Evolutionary conservation across 139 green algal species (phyloP), one percentile per base, ranked within the genome.

Genomic region (Chlorella sp.): DNA sequence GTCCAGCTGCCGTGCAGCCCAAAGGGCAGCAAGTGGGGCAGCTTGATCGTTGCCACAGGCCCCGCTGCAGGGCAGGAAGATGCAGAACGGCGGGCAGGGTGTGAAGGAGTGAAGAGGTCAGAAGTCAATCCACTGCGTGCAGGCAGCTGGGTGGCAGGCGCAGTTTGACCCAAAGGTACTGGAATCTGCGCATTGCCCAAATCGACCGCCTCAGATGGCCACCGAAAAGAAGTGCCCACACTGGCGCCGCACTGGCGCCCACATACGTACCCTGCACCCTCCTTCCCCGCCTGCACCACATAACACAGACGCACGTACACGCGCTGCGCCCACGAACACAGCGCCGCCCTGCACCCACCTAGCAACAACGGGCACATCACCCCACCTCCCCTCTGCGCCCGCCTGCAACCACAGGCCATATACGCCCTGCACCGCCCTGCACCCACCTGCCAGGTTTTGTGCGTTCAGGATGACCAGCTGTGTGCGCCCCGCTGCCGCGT

Each of bases 391-490:
- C 5, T 9, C 48, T 57, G 48, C 48, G 9, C 48, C 48, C 9
- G 48, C 5, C 48, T 9, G 48, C 48, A 57, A 5, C 64, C 19
- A 32, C 22, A 28, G 16, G 22, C 19, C 22, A 28, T 4, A 71
- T 28, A 71, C 19, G 48, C 48, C 5, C 5, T 57, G 48, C 48
- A 57, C 7, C 75, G 34, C n/a, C 0, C 19, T 7, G 75, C 76
- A 82, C 34, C 16, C 76, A 82, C 76, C 76, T 48, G 78, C 36
- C 53, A 95, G 61, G n/a, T 89, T n/a, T 26, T 48, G 79, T 28
- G 93, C 93, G n/a, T 95, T 78, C 79, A 95, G 89, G 32, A 95
- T 91, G 28, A 87, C 93, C 39, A 95, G 83, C 26, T 92, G 73
- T 7, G 82, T 92, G 14, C 82, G 60, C 39, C 92, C 37, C 0